Evolutionary conservation across 306 rosid genomes (phyloP), one percentile per base, ranked within the genome.

Genomic region (Potentilla sterilis): DNA sequence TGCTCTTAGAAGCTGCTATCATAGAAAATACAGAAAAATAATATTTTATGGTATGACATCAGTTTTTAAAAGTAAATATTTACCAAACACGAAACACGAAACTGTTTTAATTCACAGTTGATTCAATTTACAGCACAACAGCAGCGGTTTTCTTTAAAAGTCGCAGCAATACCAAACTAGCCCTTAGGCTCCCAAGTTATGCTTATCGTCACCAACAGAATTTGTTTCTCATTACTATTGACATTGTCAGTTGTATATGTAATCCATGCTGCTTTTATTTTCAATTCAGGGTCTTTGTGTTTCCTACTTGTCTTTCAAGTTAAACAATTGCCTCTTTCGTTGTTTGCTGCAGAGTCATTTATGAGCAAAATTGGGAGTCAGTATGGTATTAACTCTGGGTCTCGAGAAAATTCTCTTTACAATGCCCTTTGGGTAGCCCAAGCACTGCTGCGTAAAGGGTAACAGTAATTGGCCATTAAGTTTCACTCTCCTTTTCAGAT

Each of bases 361-460:
- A 77, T 77, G 14, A 86, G 85, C 74, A 83, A 81, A 77, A 89
- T 94, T 78, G 98, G 98, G 78, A 94, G 96, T 79, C 89, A 90
- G 64, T 68, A 84, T 75, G 97, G 96, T 37, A 83, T 92, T 78
- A 75, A 85, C 70, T 84, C 97, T 22, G 96, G 90, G 18, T 88
- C 84, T 75, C 89, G 87, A 75, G 96, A 94, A 75, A 92, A 92
- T 86, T 86, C 96, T 69, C 96, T 94, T 59, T 90, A 90, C 81
- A 94, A 92, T 84, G 95, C 96, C 73, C 83, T 94, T 24, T 94
- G 98, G 98, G 96, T 75, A 70, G 97, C 98, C 1, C 98, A 94
- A 79, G 93, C 91, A 49, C 90, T 94, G 74, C 85, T 94, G 85
- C 96, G 96, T 19, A 91, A 91, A 87, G 97, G 98, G 98, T 93